These are phyloP conservation scores for Rhododendron mucronatum DNA, from an alignment of 148 eudicot genomes.

Conservation along the genomic window DNA sequence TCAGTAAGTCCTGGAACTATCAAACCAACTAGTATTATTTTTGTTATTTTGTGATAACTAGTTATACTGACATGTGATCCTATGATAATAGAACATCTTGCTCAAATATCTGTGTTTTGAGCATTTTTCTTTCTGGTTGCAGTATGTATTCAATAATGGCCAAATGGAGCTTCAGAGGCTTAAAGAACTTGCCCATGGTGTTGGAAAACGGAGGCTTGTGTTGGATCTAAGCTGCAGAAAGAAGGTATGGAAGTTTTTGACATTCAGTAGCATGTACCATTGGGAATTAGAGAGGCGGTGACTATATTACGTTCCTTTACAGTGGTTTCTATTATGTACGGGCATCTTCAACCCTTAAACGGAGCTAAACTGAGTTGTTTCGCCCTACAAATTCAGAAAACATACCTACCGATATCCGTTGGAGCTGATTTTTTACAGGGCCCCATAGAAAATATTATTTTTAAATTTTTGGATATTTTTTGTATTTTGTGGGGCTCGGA, in stretches of 20 bases:
- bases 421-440: no score
- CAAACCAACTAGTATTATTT: background rate
- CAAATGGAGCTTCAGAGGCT: conserved; percentile 85
- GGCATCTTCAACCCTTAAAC: background rate
- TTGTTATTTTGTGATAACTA: background rate
- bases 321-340: background rate
- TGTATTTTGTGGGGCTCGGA: no score
- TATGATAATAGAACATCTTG: background rate
- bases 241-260: conserved; percentile 41
- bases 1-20: background rate
- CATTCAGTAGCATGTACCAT: background rate
- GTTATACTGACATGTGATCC: background rate
- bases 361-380: no score
- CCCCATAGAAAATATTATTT: no score
- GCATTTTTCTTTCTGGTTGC: conserved; percentile 26
- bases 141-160: conserved; percentile 94
- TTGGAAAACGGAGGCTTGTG: conserved; percentile 77
- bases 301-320: background rate
- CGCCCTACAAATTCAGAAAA: no score
- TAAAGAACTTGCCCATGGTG: conserved; percentile 58
- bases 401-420: no score
- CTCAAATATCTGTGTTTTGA: background rate
- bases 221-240: conserved; percentile 97
- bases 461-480: no score
- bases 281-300: background rate